Percentiles rank a stretch among this genome's conserved stretches.
phyloP scores from a whole-genome alignment of 169 alveolate species.

The Eimeria praecox region DNA sequence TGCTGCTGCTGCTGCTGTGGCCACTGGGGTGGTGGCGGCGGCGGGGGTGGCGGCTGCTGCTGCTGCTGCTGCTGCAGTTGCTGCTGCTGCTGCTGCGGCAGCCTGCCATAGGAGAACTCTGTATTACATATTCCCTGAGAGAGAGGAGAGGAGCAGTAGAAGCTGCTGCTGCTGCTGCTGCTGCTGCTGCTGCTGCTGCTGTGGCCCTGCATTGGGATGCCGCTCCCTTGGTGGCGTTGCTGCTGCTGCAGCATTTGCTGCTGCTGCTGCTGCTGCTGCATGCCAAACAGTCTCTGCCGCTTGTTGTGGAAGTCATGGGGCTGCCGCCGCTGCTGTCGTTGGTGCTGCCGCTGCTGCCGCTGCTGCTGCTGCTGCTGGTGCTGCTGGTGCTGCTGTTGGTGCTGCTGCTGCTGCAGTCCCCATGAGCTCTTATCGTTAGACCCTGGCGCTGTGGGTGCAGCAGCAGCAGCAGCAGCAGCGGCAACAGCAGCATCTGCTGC shows the following conservation, averaged over 20 bases:
- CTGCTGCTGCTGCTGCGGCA: not conserved
- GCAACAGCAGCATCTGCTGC: too few relatives aligned
- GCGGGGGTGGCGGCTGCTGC: not conserved
- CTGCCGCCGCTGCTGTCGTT: not conserved
- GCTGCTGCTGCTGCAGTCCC: constrained; percentile 21
- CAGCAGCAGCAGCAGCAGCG: constrained; percentile 16
- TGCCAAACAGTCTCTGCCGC: not conserved
- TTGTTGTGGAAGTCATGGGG: not conserved
- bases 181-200: constrained; percentile 36
- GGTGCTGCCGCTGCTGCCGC: constrained; percentile 9
- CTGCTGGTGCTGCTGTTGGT: not conserved
- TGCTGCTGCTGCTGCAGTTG: not conserved
- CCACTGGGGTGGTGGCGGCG: not conserved
- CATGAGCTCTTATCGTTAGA: not conserved
- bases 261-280: too few relatives aligned
- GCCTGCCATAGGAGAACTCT: too few relatives aligned
- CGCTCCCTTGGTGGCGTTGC: not conserved
- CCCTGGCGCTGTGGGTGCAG: too few relatives aligned
- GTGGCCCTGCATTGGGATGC: not conserved
- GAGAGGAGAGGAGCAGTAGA: too few relatives aligned
- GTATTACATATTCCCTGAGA: not conserved
- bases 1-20: constrained; percentile 55
- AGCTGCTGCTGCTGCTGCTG: not conserved
- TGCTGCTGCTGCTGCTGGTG: constrained; percentile 15
- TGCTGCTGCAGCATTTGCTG: not conserved